Conservation (phyloP, 164 flowering plant species). For the Magnolia officinalis region DNA sequence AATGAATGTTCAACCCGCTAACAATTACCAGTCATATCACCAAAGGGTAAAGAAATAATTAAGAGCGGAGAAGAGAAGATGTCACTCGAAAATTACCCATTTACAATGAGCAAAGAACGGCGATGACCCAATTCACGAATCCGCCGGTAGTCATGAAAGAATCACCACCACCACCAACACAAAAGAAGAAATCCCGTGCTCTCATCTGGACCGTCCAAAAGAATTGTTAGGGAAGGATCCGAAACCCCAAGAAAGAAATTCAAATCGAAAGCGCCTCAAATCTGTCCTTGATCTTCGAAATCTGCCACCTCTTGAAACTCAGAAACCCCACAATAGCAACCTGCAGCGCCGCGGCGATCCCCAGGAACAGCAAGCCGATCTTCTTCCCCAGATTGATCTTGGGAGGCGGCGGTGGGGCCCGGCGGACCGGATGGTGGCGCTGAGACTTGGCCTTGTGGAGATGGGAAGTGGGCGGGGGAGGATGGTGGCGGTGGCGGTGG, state of each 20-base stretch:
- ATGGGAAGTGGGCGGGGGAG: too few species aligned
- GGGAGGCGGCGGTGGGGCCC: not conserved
- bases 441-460: not conserved
- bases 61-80: not conserved
- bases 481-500: too few species aligned
- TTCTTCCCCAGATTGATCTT: conserved; percentile 24
- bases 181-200: too few species aligned
- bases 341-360: conserved; percentile 26
- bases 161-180: not conserved
- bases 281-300: conserved; percentile 12
- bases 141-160: not conserved
- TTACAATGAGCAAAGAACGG: not conserved
- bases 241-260: not conserved
- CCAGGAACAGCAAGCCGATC: conserved; percentile 25
- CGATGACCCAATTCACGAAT: not conserved
- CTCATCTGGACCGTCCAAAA: too few species aligned
- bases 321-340: conserved; percentile 22
- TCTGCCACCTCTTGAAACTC: conserved; percentile 23
- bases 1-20: too few species aligned
- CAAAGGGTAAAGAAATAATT: not conserved
- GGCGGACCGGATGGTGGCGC: not conserved
- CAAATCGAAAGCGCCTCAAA: not conserved
- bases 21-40: not conserved
- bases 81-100: not conserved
- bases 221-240: not conserved